These are phyloP conservation scores for Trametes cubensis DNA, from an alignment of 768 basidiomycete genomes.

Conservation along the genomic window DNA sequence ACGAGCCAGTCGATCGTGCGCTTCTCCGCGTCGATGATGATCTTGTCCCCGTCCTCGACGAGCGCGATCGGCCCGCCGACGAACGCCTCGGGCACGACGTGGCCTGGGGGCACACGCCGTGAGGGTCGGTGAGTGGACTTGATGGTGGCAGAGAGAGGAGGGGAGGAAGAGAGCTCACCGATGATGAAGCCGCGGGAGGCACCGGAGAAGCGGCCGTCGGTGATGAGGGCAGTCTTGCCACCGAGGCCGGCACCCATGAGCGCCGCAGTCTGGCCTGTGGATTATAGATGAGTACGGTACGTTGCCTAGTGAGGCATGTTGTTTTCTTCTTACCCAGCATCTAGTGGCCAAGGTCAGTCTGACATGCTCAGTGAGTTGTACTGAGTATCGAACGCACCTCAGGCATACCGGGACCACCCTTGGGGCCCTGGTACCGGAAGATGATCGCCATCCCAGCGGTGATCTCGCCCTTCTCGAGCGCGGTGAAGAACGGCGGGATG, in stretches of 20 bases:
- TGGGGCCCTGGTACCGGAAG: constrained; percentile 88
- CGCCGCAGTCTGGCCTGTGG: constrained; percentile 74
- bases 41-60: constrained; percentile 78
- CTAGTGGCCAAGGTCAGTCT: constrained; percentile 29
- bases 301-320: not conserved
- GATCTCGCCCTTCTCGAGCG: constrained; percentile 74
- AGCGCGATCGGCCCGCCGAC: constrained; percentile 88
- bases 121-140: not conserved
- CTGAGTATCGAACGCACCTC: constrained; percentile 49
- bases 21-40: constrained; percentile 70
- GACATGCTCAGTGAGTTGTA: not conserved
- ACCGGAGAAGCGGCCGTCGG: constrained; percentile 89
- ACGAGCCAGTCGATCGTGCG: constrained; percentile 76
- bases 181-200: constrained; percentile 72
- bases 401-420: constrained; percentile 92
- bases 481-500: constrained; percentile 70
- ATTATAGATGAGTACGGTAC: too few species aligned
- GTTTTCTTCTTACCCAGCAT: constrained; percentile 46
- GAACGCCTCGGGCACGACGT: constrained; percentile 66
- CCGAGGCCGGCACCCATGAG: constrained; percentile 84
- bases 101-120: constrained; percentile 43
- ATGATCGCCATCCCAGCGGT: constrained; percentile 75
- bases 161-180: constrained; percentile 35
- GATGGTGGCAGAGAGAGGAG: not conserved
- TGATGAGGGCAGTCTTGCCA: constrained; percentile 78